A percentile compares a stretch with the other conserved stretches of the same genome.
Conservation (phyloP, 1,284 basidiomycete genomes). For the Rhodotorula glutinis region DNA sequence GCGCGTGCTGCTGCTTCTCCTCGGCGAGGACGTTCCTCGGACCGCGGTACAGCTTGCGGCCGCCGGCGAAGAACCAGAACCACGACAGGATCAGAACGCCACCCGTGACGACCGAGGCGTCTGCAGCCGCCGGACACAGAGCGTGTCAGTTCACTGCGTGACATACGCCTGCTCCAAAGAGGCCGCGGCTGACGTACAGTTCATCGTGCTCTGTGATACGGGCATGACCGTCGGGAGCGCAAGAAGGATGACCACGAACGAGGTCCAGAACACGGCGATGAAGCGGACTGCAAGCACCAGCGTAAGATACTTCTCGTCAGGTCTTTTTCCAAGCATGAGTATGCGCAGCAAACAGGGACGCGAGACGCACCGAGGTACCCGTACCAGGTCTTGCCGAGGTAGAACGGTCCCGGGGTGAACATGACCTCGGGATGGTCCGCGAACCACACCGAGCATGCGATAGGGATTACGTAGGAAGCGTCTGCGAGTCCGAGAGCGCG, state of each 20-base stretch:
- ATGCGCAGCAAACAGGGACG: too few relatives aligned
- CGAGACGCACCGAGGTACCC: slow-evolving; percentile 49
- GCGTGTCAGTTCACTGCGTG: neutral
- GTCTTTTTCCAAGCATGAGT: too few relatives aligned
- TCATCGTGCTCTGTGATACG: neutral
- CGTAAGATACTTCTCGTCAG: too few relatives aligned
- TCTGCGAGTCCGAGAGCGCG: too few relatives aligned
- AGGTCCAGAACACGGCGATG: slow-evolving; percentile 59
- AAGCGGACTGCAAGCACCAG: slow-evolving; percentile 47
- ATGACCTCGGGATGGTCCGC: slow-evolving; percentile 72
- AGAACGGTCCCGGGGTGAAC: slow-evolving; percentile 83
- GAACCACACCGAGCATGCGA: slow-evolving; percentile 62
- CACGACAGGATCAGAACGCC: slow-evolving; percentile 50
- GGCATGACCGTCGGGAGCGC: neutral
- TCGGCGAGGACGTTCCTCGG: slow-evolving; percentile 31
- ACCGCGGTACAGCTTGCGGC: slow-evolving; percentile 43
- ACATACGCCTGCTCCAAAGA: too few relatives aligned
- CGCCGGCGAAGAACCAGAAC: slow-evolving; percentile 51
- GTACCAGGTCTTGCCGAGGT: slow-evolving; percentile 68
- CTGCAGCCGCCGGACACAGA: neutral
- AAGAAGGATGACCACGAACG: slow-evolving; percentile 43
- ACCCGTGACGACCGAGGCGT: slow-evolving; percentile 46
- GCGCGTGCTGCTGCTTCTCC: slow-evolving; percentile 12
- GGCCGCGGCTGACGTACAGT: neutral
- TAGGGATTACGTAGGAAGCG: slow-evolving; percentile 67